Evolutionary conservation across 2,329 filamentous ascomycete genomes (phyloP), one percentile per base, ranked within the genome.

Genomic region (Fusarium coicis): DNA sequence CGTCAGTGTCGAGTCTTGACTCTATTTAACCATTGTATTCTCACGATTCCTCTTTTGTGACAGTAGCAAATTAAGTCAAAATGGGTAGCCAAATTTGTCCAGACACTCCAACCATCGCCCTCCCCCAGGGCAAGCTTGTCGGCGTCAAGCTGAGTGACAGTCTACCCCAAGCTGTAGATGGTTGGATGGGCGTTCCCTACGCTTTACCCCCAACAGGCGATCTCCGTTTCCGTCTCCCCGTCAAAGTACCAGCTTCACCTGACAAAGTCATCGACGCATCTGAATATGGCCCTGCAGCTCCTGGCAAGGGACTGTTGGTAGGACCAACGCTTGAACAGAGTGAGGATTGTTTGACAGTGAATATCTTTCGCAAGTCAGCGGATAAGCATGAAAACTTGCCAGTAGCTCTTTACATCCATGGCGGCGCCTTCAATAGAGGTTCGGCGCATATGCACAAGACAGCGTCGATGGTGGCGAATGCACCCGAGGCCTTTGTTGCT

Each of bases 341-440:
- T 62, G 88, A 90, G 77, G 83, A 89, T 76, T 90, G 88, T 59
- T 81, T 90, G 19, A 88, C 86, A 60, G 78, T 83, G 10, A 90
- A 90, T 70, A 78, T 90, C 15, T 89, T 84, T 70, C 83, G 85
- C 16, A 84, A 85, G 2, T 74, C 77, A 6, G 53, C 67, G 2
- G 70, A 72, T 7, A 69, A 68, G 14, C 63, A 76, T 49, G 78
- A 74, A 42, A 77, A 70, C 36, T 26, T 80, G 3, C 80, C 88
- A 0, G 87, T 90, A 5, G 80, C 87, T 2, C 75, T 92, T 1
- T 91, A 90, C 69, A 82, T 92, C 23, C 90, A 92, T 72, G 90
- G 90, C 0, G 75, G 75, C 11, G 75, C 75, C 0, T 77, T 77
- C 10, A 77, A 77, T 30, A 90, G 90, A 74, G 84, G 88, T 40